phyloP scores from a whole-genome alignment of 208 protist species.

The Angomonas deanei region DNA sequence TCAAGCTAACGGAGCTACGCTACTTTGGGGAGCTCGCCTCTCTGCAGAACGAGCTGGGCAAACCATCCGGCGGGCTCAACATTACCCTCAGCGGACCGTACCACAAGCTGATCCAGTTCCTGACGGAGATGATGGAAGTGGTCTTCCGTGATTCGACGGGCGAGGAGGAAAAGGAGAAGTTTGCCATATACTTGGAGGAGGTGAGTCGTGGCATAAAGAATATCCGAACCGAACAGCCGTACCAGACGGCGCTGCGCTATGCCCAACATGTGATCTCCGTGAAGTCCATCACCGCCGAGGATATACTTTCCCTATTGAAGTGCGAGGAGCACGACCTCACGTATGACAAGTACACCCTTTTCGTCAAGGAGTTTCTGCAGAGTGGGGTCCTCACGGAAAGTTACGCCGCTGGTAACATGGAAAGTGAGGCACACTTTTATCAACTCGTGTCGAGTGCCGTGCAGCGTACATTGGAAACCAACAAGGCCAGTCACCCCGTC shows the following conservation, averaged over 20 bases:
- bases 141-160: slow-evolving; percentile 16
- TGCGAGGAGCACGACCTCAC: background rate
- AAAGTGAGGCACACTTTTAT: background rate
- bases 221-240: slow-evolving; percentile 31
- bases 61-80: slow-evolving; percentile 21
- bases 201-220: slow-evolving; percentile 24
- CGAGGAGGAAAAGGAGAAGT: slow-evolving; percentile 29
- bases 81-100: slow-evolving; percentile 52
- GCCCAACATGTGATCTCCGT: background rate
- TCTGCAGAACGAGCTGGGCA: slow-evolving; percentile 33
- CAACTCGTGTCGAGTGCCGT: no score
- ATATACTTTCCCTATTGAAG: background rate
- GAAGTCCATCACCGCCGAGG: background rate
- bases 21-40: slow-evolving; percentile 70
- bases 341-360: background rate
- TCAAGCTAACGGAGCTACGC: slow-evolving; percentile 36
- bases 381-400: background rate
- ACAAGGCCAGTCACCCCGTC: no score
- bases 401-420: slow-evolving; percentile 2
- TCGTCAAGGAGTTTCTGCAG: background rate
- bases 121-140: slow-evolving; percentile 17
- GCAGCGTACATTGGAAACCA: no score
- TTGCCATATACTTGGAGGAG: slow-evolving; percentile 36
- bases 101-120: slow-evolving; percentile 40
- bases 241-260: slow-evolving; percentile 11